These are phyloP conservation scores for Penicillium macrosclerotiorum DNA, from an alignment of 495 filamentous ascomycete species.

Conservation along the genomic window DNA sequence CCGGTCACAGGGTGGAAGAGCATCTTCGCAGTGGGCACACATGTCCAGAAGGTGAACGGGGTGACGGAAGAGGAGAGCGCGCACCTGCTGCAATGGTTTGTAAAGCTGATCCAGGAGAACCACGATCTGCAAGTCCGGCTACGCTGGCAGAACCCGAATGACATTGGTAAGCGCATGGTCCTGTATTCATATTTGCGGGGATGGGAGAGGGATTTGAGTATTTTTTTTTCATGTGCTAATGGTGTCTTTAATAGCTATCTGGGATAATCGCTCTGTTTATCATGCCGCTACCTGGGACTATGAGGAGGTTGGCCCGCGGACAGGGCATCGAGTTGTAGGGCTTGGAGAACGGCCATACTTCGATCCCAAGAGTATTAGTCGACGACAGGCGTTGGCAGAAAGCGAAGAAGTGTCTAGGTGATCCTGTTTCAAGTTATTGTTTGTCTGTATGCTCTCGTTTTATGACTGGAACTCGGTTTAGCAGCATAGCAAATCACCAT, in stretches of 20 bases:
- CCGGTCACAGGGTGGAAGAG: constrained; percentile 82
- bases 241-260: constrained; percentile 58
- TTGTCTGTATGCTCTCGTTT: too few relatives aligned
- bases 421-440: not conserved
- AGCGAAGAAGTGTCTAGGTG: not conserved
- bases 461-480: too few relatives aligned
- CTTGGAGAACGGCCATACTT: constrained; percentile 71
- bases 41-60: constrained; percentile 62
- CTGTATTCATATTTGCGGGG: too few relatives aligned
- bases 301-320: constrained; percentile 52
- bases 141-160: constrained; percentile 59
- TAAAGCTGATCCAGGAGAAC: constrained; percentile 65
- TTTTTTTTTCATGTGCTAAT: not conserved
- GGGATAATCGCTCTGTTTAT: constrained; percentile 73
- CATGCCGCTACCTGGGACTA: constrained; percentile 74
- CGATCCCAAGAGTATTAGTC: constrained; percentile 44
- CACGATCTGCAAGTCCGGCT: constrained; percentile 77
- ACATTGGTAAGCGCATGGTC: constrained; percentile 52
- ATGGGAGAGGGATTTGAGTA: too few relatives aligned
- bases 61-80: constrained; percentile 63
- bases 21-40: constrained; percentile 63
- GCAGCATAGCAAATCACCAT: too few relatives aligned
- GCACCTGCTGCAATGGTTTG: constrained; percentile 62
- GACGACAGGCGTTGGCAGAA: constrained; percentile 41
- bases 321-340: constrained; percentile 61